Evolutionary conservation across 768 basidiomycete genomes (phyloP).

Genomic region (Lentinula raphanica): DNA sequence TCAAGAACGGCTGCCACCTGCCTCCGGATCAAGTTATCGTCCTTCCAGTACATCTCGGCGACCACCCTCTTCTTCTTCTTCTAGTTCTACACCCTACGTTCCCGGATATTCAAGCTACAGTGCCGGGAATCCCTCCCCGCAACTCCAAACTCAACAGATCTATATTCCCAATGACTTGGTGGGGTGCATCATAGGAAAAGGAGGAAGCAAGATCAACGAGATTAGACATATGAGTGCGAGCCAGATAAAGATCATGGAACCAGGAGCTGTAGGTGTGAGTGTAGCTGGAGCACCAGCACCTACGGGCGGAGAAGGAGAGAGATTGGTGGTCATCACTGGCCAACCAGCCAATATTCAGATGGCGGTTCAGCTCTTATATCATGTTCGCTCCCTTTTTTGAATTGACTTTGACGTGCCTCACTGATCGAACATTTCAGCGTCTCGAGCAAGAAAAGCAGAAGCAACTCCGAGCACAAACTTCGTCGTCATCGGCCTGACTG

Average conservation of each 20-base stretch:
- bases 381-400: constrained; percentile 43
- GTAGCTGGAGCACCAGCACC: constrained; percentile 58
- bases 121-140: constrained; percentile 55
- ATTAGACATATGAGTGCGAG: constrained; percentile 93
- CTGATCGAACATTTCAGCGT: constrained; percentile 40
- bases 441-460: constrained; percentile 89
- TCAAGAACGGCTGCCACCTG: constrained; percentile 75
- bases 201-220: constrained; percentile 98
- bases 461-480: constrained; percentile 45
- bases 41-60: constrained; percentile 58
- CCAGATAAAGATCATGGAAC: constrained; percentile 98
- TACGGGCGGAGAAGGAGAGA: constrained; percentile 77
- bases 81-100: constrained; percentile 60
- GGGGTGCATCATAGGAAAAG: constrained; percentile 96
- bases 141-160: constrained; percentile 94
- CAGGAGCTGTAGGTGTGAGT: constrained; percentile 71
- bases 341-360: constrained; percentile 92
- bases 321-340: constrained; percentile 96
- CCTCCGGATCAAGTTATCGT: constrained; percentile 60
- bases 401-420: neutral
- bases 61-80: constrained; percentile 23
- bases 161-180: constrained; percentile 98
- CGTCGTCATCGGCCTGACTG: neutral
- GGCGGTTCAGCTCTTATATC: constrained; percentile 88
- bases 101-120: constrained; percentile 53